Percentiles rank a stretch among this genome's conserved stretches.
phyloP scores from a whole-genome alignment of 257 asterid species.

The Fraxinus anomala region DNA sequence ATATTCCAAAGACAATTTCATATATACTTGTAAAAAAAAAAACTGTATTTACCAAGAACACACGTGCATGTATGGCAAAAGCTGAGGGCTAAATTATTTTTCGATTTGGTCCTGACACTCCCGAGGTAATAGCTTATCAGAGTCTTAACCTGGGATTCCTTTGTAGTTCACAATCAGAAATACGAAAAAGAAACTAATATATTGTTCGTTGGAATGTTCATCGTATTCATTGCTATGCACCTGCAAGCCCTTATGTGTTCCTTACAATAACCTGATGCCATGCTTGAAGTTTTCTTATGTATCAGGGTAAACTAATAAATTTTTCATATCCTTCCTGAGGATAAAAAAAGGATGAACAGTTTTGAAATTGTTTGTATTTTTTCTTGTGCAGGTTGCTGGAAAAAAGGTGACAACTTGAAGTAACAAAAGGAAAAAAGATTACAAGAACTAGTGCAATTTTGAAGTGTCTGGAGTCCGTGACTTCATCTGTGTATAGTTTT shows the following conservation, averaged over 20 bases:
- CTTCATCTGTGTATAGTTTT: background rate
- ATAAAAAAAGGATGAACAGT: background rate
- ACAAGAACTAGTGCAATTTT: background rate
- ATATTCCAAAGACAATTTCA: no score
- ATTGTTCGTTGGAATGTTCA: background rate
- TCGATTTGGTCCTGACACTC: background rate
- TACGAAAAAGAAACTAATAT: no score
- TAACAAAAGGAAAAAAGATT: background rate
- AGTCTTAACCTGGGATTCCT: background rate
- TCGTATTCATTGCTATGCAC: background rate
- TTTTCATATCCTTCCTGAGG: background rate
- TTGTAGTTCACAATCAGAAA: background rate
- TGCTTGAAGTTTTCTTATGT: no score
- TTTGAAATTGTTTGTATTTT: background rate
- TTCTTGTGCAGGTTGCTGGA: constrained; percentile 5
- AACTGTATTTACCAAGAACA: background rate
- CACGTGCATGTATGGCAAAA: background rate
- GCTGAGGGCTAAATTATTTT: background rate
- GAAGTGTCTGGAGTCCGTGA: background rate
- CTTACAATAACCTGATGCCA: background rate
- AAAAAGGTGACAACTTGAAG: background rate
- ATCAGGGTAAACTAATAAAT: no score
- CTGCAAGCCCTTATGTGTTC: background rate
- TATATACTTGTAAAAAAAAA: no score
- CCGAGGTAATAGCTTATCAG: no score